These are phyloP conservation scores for Leptosphaerulina australis DNA, from an alignment of 2,329 filamentous ascomycete genomes.

Conservation along the genomic window DNA sequence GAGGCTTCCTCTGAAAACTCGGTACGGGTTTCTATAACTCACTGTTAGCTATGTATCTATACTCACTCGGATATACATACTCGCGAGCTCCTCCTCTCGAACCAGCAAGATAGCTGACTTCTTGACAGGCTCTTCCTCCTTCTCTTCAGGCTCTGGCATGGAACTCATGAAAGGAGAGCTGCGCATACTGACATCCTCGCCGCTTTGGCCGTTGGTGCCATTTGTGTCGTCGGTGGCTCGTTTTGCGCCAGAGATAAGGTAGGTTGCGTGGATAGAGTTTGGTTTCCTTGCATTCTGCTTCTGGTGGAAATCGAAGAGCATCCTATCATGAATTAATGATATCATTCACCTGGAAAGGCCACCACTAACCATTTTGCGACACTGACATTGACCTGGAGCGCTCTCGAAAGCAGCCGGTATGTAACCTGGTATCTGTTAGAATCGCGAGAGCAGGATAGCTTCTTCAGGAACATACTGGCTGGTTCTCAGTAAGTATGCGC, in stretches of 20 bases:
- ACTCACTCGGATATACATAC: conserved; percentile 51
- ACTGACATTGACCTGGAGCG: conserved; percentile 82
- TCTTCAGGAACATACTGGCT: conserved; percentile 61
- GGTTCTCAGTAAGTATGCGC: conserved; percentile 76
- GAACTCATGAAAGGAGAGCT: conserved; percentile 73
- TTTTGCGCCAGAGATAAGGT: conserved; percentile 77
- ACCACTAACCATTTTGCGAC: conserved; percentile 79
- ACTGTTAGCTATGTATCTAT: conserved; percentile 19
- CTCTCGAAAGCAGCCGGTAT: conserved; percentile 83
- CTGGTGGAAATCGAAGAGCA: conserved; percentile 84
- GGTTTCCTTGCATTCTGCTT: conserved; percentile 77
- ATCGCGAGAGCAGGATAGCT: background rate
- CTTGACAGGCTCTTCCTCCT: conserved; percentile 56
- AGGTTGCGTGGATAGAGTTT: conserved; percentile 86
- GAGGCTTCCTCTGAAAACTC: conserved; percentile 75
- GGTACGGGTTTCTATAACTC: conserved; percentile 63
- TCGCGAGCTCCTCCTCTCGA: conserved; percentile 73
- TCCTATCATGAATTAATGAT: conserved; percentile 58
- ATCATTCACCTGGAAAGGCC: background rate
- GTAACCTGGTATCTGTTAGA: conserved; percentile 67
- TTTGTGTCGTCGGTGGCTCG: conserved; percentile 46
- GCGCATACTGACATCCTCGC: conserved; percentile 70
- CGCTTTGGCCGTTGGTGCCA: conserved; percentile 53
- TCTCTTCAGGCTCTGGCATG: conserved; percentile 57
- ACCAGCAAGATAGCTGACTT: conserved; percentile 69